Base-by-base conservation (phyloP, 805 yeast genomes). In the Saccharomyces eubayanus region DNA sequence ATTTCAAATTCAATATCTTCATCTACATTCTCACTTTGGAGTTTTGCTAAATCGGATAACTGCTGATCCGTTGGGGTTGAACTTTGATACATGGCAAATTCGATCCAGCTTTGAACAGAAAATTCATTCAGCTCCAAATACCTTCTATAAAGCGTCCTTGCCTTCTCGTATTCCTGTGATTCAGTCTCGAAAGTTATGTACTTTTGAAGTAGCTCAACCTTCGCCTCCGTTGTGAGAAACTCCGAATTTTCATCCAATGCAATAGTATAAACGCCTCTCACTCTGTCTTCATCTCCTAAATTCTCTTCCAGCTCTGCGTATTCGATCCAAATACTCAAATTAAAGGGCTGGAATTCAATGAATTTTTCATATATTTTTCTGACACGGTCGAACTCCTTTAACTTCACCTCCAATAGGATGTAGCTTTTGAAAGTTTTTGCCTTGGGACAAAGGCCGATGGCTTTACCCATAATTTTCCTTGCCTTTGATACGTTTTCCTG, bases 361-460 rank as follows among this genome's bases (percentile, higher is more conserved):
- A 78, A 80, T 62, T 81, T 83, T 58, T 84, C 87, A 65, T 82
- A 89, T 2, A 94, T 63, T 64, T 73, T 82, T 31, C 98, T 72
- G 6, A 85, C 90, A 36, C 97, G 71, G 56, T 86, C 95, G 74
- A 87, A 87, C 61, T 90, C 94, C 40, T 86, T 87, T 48, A 91
- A 66, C 51, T 75, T 72, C 41, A 72, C 73, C 64, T 92, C 97
- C 36, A 90, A 58, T 1, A 71, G 73, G 48, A 92, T 84, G 68
- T 94, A 94, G 55, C 74, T 75, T 56, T 72, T 73, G 63, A 85
- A 82, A 0, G 88, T 68, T 51, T 80, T 80, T 1, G 70, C 72
- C 62, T 82, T 84, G 0, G 89, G 86, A 47, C 79, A 77, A 48
- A 75, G 70, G 0, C 96, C 97, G 20, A 92, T 74, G 0, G 88